Base-by-base conservation (phyloP, 805 yeast genomes). In the Saccharomycopsis sp. region DNA sequence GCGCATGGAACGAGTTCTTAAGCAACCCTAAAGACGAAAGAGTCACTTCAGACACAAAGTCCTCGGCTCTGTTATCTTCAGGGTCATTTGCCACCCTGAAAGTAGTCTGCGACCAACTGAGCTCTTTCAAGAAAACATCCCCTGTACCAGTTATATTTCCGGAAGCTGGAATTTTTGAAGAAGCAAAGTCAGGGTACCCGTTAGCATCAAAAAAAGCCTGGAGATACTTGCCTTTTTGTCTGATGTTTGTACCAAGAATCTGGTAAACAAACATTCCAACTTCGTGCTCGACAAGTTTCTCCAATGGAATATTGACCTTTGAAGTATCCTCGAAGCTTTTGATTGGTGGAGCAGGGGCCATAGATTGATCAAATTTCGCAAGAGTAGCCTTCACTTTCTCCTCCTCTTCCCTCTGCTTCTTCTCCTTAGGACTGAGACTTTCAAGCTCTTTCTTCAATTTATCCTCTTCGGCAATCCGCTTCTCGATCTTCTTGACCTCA, bases 191-290 rank as follows among this genome's bases (percentile, higher is more conserved):
- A 9, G 88, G 76, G 69, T 82, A 83, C 2, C 91, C 88, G 61
- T 75, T 79, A 64, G 82, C 84, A 71, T 94, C 97, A 65, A 89
- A 85, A 69, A 80, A 87, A 0, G 84, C 79, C 69, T 91, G 95
- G 21, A 94, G 72, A 62, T 79, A 87, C 16, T 83, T 78, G 59
- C 81, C 83, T n/a, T 74, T 76, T 56, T 79, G 77, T 50, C 79
- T 71, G 51, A 83, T 69, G 44, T 73, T 75, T 57, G 87, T 89
- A 46, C 82, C 84, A 24, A 83, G 65, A 44, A 94, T 68, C 53
- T 87, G 83, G 64, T 77, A 80, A 1, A 86, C 87, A 54, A 91
- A 75, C 18, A 91, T 84, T 75, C 99, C 99, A 23, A 89, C 77
- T 58, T 81, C 79, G 67, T 80, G 78, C 24, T 79, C 75, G 18